Evolutionary conservation across 2,329 filamentous ascomycete species (phyloP).

Genomic region (Aspergillus pseudonomiae): DNA sequence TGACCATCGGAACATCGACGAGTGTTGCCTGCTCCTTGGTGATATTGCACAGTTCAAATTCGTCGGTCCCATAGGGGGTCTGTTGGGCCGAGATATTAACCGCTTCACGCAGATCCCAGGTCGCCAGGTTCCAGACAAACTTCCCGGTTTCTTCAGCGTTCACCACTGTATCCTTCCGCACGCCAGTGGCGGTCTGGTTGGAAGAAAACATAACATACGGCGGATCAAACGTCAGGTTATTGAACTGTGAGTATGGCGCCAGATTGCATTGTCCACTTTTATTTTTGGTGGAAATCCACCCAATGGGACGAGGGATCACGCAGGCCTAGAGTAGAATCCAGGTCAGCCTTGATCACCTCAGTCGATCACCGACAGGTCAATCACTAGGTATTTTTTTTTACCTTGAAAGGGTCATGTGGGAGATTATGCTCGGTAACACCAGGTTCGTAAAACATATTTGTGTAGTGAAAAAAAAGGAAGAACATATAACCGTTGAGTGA

Average conservation of each 20-base stretch:
- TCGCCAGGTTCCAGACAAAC: constrained; percentile 64
- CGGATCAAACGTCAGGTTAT: constrained; percentile 65
- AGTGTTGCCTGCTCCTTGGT: constrained; percentile 50
- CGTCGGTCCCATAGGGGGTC: constrained; percentile 54
- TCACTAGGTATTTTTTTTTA: constrained; percentile 18
- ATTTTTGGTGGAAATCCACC: constrained; percentile 64
- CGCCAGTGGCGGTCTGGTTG: constrained; percentile 54
- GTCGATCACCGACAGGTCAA: background rate
- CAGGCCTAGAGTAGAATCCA: constrained; percentile 39
- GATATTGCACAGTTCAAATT: constrained; percentile 56
- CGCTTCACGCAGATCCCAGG: constrained; percentile 57
- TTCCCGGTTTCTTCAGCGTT: constrained; percentile 60
- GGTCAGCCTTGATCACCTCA: background rate
- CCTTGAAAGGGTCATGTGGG: constrained; percentile 60
- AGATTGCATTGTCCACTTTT: constrained; percentile 55
- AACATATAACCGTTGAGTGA: background rate
- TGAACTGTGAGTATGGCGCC: constrained; percentile 65
- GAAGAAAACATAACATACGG: constrained; percentile 65
- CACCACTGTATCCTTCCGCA: constrained; percentile 59
- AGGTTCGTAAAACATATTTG: constrained; percentile 56
- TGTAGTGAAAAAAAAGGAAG: background rate
- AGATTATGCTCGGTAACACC: constrained; percentile 56
- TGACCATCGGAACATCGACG: constrained; percentile 55
- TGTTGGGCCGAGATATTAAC: constrained; percentile 60
- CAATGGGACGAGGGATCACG: constrained; percentile 64